Conservation (phyloP, 768 basidiomycete genomes). For the Lentinus brumalis region DNA sequence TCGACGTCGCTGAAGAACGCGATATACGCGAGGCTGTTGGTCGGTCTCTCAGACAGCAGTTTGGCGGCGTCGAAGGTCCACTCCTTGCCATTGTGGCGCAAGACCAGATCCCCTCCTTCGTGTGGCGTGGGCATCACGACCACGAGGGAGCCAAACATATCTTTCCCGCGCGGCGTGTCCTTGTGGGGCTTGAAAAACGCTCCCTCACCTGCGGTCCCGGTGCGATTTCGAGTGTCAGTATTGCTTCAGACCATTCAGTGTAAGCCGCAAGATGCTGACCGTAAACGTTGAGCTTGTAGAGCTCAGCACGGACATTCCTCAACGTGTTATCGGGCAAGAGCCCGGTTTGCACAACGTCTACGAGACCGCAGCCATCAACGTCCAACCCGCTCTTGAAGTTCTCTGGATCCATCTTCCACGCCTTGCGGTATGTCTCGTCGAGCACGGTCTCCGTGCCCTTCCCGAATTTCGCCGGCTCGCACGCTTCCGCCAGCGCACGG, state of each 20-base stretch:
- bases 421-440: too few relatives aligned
- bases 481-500: too few relatives aligned
- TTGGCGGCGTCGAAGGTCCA: conserved; percentile 37
- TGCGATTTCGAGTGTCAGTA: not conserved
- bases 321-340: too few relatives aligned
- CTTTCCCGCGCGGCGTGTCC: conserved; percentile 26
- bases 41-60: conserved; percentile 20
- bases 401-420: too few relatives aligned
- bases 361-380: too few relatives aligned
- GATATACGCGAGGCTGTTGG: conserved; percentile 37
- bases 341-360: too few relatives aligned
- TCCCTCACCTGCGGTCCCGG: conserved; percentile 15
- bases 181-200: conserved; percentile 33
- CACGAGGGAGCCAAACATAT: conserved; percentile 49
- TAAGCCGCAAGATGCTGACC: conserved; percentile 17
- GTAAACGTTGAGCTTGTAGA: conserved; percentile 33
- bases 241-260: too few relatives aligned
- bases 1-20: conserved; percentile 49
- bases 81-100: conserved; percentile 25
- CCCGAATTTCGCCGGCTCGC: too few relatives aligned
- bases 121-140: conserved; percentile 47
- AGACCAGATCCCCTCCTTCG: conserved; percentile 44
- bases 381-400: too few relatives aligned
- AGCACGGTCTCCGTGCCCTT: too few relatives aligned
- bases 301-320: conserved; percentile 7